A percentile compares a stretch with the other conserved stretches of the same genome.
These are phyloP conservation scores for Tripterygium wilfordii DNA, from an alignment of 177 flowering plant species.

Conservation along the genomic window DNA sequence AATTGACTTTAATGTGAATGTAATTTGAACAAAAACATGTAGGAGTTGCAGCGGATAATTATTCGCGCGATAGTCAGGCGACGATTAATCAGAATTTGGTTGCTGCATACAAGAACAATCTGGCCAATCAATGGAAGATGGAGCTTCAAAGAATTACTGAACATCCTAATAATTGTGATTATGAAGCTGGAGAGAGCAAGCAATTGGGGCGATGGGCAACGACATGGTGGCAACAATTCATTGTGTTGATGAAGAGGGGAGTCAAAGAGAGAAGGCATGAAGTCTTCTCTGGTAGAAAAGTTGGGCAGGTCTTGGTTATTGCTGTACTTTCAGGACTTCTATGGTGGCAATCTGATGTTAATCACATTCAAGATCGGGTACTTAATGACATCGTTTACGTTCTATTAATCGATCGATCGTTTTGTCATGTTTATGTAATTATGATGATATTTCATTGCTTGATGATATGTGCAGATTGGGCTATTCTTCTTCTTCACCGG, in stretches of 20 bases:
- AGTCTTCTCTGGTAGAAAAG: slow-evolving; percentile 39
- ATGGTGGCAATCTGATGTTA: slow-evolving; percentile 60
- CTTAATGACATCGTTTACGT: not conserved
- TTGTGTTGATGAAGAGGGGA: slow-evolving; percentile 50
- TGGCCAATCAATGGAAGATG: slow-evolving; percentile 20
- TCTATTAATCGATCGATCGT: too few relatives aligned
- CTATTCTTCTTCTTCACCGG: slow-evolving; percentile 55
- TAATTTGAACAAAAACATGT: too few relatives aligned
- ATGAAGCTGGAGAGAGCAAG: too few relatives aligned
- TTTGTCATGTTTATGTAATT: too few relatives aligned
- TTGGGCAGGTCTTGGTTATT: slow-evolving; percentile 41
- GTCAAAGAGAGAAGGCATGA: slow-evolving; percentile 57
- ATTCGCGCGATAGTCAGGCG: slow-evolving; percentile 17
- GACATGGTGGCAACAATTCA: slow-evolving; percentile 66
- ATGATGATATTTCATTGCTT: too few relatives aligned
- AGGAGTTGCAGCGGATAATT: slow-evolving; percentile 33
- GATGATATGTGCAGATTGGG: slow-evolving; percentile 63
- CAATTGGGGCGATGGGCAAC: slow-evolving; percentile 37
- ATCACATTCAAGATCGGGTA: slow-evolving; percentile 66
- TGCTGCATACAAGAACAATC: slow-evolving; percentile 33
- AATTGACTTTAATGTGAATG: too few relatives aligned
- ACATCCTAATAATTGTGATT: slow-evolving; percentile 1
- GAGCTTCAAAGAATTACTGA: slow-evolving; percentile 13
- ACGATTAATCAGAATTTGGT: slow-evolving; percentile 28
- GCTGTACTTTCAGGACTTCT: slow-evolving; percentile 45